Base-by-base conservation (phyloP, 2,329 filamentous ascomycete species). In the Bipolaris oryzae region DNA sequence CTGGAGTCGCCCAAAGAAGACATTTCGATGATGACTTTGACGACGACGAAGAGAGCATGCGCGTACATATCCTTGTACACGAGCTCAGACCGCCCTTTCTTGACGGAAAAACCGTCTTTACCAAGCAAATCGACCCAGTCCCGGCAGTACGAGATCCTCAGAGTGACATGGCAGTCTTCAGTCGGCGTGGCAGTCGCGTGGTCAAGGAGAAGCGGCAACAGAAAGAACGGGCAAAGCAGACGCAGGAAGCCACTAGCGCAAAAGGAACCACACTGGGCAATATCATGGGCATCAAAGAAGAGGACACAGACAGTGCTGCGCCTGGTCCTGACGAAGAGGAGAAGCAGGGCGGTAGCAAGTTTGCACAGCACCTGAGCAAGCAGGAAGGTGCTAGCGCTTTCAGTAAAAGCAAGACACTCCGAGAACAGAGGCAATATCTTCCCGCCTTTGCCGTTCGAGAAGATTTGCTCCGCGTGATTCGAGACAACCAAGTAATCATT, bases 161-260 rank as follows among this genome's bases (percentile, higher is more conserved):
- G 77, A 99, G 96, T 73, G 95, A 99, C 72, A 96, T 99, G 95
- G 95, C 95, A 1, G 93, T 99, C 1, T 98, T 98, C 69, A 96
- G 92, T 78, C 86, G 94, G 41, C 97, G 97, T 74, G 95, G 95
- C 0, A 98, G 94, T 73, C 90, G 87, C 67, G 92, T 97, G 1
- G 95, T 99, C 11, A 91, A 90, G 70, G 95, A 99, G 68, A 88
- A 89, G 66, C 84, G 96, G 39, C 92, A 96, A 76, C 92, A 96
- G 76, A 89, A 93, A 61, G 95, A 99, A 75, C 86, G 95, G 39
- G 91, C 96, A 71, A 92, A 92, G 68, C 94, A 98, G 76, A 94
- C 95, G 0, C 92, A 97, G 73, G 90, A 98, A 70, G 94, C 95
- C 6, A 98, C 95, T 0, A 97, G 91, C 65, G 85, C 96, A 73